Percentiles rank a stretch among this genome's conserved stretches.
Conservation (phyloP, 495 filamentous ascomycete genomes). For the Podospora didyma region DNA sequence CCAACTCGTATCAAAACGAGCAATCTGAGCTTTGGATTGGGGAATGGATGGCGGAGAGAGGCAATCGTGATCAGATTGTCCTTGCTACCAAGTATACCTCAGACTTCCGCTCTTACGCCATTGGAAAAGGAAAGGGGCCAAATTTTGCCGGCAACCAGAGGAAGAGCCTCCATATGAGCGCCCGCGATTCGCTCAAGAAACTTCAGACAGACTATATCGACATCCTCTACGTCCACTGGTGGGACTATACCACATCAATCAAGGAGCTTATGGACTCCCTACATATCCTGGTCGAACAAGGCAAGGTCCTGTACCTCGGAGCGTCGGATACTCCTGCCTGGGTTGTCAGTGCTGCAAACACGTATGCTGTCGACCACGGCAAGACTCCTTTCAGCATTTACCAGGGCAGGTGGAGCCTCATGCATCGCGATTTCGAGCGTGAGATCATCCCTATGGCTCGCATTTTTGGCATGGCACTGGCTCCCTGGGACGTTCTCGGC, state of each 20-base stretch:
- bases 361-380: slow-evolving; percentile 56
- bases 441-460: slow-evolving; percentile 55
- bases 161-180: slow-evolving; percentile 49
- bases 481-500: slow-evolving; percentile 53
- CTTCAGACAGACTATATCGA: slow-evolving; percentile 65
- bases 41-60: slow-evolving; percentile 56
- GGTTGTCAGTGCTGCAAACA: slow-evolving; percentile 57
- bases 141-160: slow-evolving; percentile 56
- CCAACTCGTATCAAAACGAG: slow-evolving; percentile 60
- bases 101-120: slow-evolving; percentile 12
- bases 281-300: slow-evolving; percentile 50
- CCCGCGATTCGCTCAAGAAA: slow-evolving; percentile 55
- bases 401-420: slow-evolving; percentile 59
- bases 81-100: slow-evolving; percentile 59
- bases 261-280: slow-evolving; percentile 59
- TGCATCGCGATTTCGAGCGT: slow-evolving; percentile 51
- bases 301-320: slow-evolving; percentile 64
- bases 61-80: slow-evolving; percentile 57
- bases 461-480: slow-evolving; percentile 55
- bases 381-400: slow-evolving; percentile 62
- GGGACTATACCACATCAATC: slow-evolving; percentile 57
- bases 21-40: slow-evolving; percentile 62
- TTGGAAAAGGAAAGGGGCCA: slow-evolving; percentile 17
- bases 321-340: slow-evolving; percentile 60
- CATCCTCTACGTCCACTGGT: slow-evolving; percentile 60